Conservation (phyloP, 176 grass and related monocot species). For the Thalia dealbata region DNA sequence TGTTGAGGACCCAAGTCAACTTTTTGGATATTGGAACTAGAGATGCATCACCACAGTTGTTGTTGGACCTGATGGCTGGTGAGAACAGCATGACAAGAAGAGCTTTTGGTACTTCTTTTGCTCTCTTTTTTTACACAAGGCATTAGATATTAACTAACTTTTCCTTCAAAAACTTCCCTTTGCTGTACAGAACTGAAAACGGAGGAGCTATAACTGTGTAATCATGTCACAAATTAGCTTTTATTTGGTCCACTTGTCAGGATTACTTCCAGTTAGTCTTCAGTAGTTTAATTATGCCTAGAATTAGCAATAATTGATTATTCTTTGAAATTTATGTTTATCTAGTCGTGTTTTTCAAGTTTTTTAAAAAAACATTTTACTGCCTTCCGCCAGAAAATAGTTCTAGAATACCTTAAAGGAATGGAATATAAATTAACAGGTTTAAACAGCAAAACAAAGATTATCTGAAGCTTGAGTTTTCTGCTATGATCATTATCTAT, state of each 20-base stretch:
- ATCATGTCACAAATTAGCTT: not conserved
- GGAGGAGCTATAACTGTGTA: not conserved
- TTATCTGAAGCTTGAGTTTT: not conserved
- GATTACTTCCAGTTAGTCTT: not conserved
- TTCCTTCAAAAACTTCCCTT: not conserved
- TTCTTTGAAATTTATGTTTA: no score
- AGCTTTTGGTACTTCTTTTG: slow-evolving; percentile 57
- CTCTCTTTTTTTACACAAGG: not conserved
- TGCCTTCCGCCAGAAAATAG: no score
- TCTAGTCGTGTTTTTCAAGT: no score
- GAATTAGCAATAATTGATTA: no score
- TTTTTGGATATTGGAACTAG: slow-evolving; percentile 60
- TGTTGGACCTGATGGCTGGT: slow-evolving; percentile 58
- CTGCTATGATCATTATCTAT: not conserved
- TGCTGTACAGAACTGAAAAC: not conserved
- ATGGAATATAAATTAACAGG: no score
- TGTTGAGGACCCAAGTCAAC: slow-evolving; percentile 52
- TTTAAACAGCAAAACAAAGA: not conserved
- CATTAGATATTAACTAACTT: no score
- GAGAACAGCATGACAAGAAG: slow-evolving; percentile 56
- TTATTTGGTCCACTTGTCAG: not conserved
- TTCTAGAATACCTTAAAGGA: no score
- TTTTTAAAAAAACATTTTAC: no score
- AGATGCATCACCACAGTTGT: slow-evolving; percentile 45
- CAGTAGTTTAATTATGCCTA: not conserved